Conservation (phyloP, 208 protist genomes). For the Tetramitus jugosus region DNA sequence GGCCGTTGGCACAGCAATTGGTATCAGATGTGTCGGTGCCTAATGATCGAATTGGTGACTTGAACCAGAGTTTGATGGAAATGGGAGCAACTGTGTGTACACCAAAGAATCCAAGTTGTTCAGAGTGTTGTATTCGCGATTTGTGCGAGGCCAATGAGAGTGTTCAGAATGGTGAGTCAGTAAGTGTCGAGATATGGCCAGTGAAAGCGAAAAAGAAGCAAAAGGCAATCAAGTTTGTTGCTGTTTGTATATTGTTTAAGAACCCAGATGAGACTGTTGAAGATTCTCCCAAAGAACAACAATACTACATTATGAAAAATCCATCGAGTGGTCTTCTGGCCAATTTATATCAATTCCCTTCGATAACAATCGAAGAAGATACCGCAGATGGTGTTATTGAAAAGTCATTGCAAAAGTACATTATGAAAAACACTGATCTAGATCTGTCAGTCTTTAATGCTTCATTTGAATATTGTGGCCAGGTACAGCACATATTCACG, state of each 20-base stretch:
- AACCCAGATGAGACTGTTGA: too few species aligned
- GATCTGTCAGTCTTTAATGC: background rate
- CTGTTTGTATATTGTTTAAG: too few species aligned
- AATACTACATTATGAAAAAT: conserved; percentile 23
- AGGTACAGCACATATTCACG: background rate
- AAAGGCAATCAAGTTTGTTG: too few species aligned
- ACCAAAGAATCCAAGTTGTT: conserved; percentile 36
- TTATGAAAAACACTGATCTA: background rate
- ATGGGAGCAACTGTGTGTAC: conserved; percentile 71
- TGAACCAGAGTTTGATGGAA: conserved; percentile 84
- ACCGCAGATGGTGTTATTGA: background rate
- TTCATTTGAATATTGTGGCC: too few species aligned
- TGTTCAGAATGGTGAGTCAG: too few species aligned
- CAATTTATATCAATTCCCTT: conserved; percentile 35
- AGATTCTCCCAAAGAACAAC: too few species aligned
- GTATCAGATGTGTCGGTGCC: background rate
- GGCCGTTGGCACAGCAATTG: background rate
- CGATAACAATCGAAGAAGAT: conserved; percentile 7
- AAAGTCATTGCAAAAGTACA: background rate
- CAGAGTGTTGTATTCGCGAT: too few species aligned
- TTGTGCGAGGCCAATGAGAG: too few species aligned
- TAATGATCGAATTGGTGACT: conserved; percentile 28
- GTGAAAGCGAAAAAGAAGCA: too few species aligned
- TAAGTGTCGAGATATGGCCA: too few species aligned
- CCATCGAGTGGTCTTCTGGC: conserved; percentile 24